Conservation (phyloP, 2,329 filamentous ascomycete species). For the Cryphonectria nitschkei region DNA sequence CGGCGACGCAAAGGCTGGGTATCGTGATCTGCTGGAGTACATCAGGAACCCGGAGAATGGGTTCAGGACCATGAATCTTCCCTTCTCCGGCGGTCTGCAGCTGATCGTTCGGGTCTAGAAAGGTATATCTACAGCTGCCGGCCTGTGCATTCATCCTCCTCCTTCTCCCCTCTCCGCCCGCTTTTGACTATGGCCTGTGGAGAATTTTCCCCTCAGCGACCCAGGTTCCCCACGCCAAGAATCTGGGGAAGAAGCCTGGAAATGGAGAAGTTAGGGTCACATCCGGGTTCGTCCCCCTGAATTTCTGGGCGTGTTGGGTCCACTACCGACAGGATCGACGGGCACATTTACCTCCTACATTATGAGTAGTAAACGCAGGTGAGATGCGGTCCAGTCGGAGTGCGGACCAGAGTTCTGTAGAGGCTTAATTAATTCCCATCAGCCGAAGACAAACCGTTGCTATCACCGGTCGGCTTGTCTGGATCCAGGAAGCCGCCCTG, state of each 20-base stretch:
- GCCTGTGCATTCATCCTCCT: neutral
- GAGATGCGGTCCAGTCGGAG: slow-evolving; percentile 22
- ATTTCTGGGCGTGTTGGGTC: neutral
- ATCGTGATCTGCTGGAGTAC: slow-evolving; percentile 46
- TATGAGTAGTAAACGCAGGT: neutral
- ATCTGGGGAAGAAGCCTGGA: slow-evolving; percentile 13
- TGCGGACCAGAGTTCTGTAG: neutral
- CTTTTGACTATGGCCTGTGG: neutral
- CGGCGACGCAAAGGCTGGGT: slow-evolving; percentile 32
- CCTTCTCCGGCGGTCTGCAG: slow-evolving; percentile 33
- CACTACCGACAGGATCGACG: slow-evolving; percentile 9
- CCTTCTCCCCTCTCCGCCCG: no score
- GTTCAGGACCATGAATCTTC: slow-evolving; percentile 40
- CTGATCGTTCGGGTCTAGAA: slow-evolving; percentile 28
- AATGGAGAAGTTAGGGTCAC: neutral
- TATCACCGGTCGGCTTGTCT: slow-evolving; percentile 13
- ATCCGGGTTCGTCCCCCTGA: slow-evolving; percentile 4
- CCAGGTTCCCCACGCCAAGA: neutral
- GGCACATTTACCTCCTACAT: slow-evolving; percentile 7
- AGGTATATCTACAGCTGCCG: neutral
- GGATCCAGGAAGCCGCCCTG: slow-evolving; percentile 19
- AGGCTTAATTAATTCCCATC: neutral
- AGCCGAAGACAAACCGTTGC: neutral
- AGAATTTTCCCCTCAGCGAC: slow-evolving; percentile 2
- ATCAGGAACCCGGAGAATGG: slow-evolving; percentile 44